Base-by-base conservation (phyloP, 2,329 filamentous ascomycete species). In the Botrytis sinoallii region DNA sequence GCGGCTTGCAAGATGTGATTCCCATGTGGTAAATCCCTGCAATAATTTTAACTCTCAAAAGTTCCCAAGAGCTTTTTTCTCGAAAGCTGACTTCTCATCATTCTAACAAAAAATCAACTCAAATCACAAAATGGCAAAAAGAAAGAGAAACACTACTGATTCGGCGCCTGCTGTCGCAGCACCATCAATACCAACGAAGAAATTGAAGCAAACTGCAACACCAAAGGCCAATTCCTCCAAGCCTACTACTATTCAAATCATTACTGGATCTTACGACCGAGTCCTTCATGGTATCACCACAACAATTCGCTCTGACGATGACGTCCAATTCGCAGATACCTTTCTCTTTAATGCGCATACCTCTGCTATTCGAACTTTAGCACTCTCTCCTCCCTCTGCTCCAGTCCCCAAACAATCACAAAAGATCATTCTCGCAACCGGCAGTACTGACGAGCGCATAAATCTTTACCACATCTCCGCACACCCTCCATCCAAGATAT, bases 271-370 rank as follows among this genome's bases (percentile, higher is more conserved):
- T 71, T 99, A 99, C 84, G 96, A 99, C 81, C 89, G 94, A 76
- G 90, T 97, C 68, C 88, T 99, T 32, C 96, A 99, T 82, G 96
- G 96, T 75, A 87, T 98, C 79, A 93, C 92, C 12, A 94, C 92
- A n/a, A 89, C 89, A 2, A 85, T 97, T 70, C 80, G 82, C 60
- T 77, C 81, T 71, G 80, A 85, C 18, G 78, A 75, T 72, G 81
- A 86, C 25, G 85, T 91, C 72, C 86, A 90, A 70, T 98, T 98
- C 81, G 89, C 93, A 77, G 95, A 98, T 83, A 95, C 93, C 0
- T 99, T 99, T 83, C 88, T 99, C 73, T 98, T 99, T 88, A 93
- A 95, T 81, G 95, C 96, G 22, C 96, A 99, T 84, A 88, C 90
- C 73, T 97, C 95, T 20, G 92, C 96, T 7, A 93, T 99, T 81